phyloP scores from a whole-genome alignment of 768 basidiomycete species.

The Gloeopeniophorella convolvens region DNA sequence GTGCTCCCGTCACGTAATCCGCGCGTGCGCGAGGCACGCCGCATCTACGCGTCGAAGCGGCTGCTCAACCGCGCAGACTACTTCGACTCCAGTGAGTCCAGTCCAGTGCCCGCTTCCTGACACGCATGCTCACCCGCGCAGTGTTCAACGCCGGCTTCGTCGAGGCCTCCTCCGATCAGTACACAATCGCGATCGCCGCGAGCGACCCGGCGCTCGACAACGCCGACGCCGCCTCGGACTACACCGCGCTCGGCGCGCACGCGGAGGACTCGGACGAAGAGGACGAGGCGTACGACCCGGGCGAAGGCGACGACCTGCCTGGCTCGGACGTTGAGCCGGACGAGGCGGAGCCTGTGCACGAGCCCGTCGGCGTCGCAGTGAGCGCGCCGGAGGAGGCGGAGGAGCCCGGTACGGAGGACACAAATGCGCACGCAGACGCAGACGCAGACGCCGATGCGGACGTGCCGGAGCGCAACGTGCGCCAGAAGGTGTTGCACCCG shows the following conservation, averaged over 20 bases:
- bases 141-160: constrained; percentile 73
- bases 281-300: constrained; percentile 34
- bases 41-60: constrained; percentile 64
- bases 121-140: constrained; percentile 27
- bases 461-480: constrained; percentile 26
- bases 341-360: constrained; percentile 3
- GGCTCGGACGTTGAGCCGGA: constrained; percentile 12
- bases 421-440: constrained; percentile 32
- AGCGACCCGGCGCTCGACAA: constrained; percentile 19
- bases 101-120: background rate
- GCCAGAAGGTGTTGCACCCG: constrained; percentile 32
- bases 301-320: constrained; percentile 14
- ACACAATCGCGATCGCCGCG: constrained; percentile 23
- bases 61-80: constrained; percentile 69
- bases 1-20: constrained; percentile 48
- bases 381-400: background rate
- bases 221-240: constrained; percentile 42
- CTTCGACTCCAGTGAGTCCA: constrained; percentile 53
- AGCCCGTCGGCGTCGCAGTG: background rate
- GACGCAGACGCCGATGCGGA: constrained; percentile 26
- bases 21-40: constrained; percentile 31
- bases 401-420: background rate
- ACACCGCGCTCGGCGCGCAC: constrained; percentile 30
- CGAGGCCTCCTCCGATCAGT: constrained; percentile 39
- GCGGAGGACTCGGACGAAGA: constrained; percentile 48